Evolutionary conservation across 2,329 filamentous ascomycete species (phyloP).

Genomic region (Colletotrichum noveboracense): DNA sequence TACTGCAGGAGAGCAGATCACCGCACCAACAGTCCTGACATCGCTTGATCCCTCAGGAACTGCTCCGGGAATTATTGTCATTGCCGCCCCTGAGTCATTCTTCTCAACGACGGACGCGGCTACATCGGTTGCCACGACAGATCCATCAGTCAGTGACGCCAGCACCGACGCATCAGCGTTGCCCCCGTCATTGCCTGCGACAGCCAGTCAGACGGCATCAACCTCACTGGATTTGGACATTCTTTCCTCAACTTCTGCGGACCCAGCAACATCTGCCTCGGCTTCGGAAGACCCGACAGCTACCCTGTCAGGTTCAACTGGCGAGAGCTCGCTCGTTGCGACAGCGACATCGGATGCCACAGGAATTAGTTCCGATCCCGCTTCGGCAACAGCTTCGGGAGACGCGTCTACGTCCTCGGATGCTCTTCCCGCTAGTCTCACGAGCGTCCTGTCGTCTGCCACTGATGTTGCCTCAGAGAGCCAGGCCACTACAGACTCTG

Average conservation of each 20-base stretch:
- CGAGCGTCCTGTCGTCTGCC: neutral
- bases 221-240: neutral
- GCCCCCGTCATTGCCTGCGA: neutral
- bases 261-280: neutral
- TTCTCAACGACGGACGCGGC: neutral
- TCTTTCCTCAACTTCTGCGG: neutral
- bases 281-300: neutral
- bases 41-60: neutral
- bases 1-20: neutral
- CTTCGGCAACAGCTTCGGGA: neutral
- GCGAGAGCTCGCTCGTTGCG: neutral
- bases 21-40: neutral
- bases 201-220: neutral
- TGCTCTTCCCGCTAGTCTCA: neutral
- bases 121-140: neutral
- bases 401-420: neutral
- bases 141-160: neutral
- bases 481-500: neutral
- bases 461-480: neutral
- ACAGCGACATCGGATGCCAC: neutral
- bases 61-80: neutral
- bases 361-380: neutral
- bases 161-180: neutral
- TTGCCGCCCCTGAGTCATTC: neutral
- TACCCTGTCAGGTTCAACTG: neutral